Percentiles rank a stretch among this genome's conserved stretches.
Conservation (phyloP, 2,329 filamentous ascomycete species). For the Aspergillus versicolor region DNA sequence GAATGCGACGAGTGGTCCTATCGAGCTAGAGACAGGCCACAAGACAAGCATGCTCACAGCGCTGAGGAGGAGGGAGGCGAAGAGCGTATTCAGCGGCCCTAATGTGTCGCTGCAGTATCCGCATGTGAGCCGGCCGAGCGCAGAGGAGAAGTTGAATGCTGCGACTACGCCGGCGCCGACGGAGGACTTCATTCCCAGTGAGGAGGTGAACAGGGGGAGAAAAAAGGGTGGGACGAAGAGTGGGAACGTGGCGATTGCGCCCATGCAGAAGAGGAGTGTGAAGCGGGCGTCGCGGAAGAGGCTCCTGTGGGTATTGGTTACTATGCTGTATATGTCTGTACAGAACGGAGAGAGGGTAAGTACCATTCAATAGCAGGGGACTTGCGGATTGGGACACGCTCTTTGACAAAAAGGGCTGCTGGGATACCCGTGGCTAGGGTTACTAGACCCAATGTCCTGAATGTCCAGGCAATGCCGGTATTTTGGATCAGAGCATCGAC, state of each 20-base stretch:
- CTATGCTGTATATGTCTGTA: background rate
- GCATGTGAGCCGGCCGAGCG: constrained; percentile 55
- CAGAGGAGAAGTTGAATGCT: constrained; percentile 62
- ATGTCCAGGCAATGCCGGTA: constrained; percentile 43
- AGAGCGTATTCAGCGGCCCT: constrained; percentile 57
- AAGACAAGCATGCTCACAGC: constrained; percentile 60
- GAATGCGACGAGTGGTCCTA: constrained; percentile 57
- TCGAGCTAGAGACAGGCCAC: constrained; percentile 58
- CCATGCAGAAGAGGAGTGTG: constrained; percentile 53
- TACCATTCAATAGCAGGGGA: constrained; percentile 53
- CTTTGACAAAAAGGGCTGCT: constrained; percentile 52
- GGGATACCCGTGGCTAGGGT: constrained; percentile 56
- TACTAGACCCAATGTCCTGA: constrained; percentile 47
- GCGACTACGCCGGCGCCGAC: constrained; percentile 60
- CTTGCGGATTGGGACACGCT: constrained; percentile 36
- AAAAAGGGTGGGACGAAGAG: constrained; percentile 64
- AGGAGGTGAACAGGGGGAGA: constrained; percentile 56
- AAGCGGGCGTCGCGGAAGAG: constrained; percentile 56
- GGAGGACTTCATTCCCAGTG: constrained; percentile 54
- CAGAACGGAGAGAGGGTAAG: too few relatives aligned
- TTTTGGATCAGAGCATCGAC: constrained; percentile 44
- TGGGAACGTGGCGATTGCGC: constrained; percentile 59
- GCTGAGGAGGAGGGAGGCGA: constrained; percentile 52
- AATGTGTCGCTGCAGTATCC: constrained; percentile 56
- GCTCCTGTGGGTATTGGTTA: constrained; percentile 32